Evolutionary conservation across 2,329 filamentous ascomycete genomes (phyloP).

Genomic region (Acephala macrosclerotiorum): DNA sequence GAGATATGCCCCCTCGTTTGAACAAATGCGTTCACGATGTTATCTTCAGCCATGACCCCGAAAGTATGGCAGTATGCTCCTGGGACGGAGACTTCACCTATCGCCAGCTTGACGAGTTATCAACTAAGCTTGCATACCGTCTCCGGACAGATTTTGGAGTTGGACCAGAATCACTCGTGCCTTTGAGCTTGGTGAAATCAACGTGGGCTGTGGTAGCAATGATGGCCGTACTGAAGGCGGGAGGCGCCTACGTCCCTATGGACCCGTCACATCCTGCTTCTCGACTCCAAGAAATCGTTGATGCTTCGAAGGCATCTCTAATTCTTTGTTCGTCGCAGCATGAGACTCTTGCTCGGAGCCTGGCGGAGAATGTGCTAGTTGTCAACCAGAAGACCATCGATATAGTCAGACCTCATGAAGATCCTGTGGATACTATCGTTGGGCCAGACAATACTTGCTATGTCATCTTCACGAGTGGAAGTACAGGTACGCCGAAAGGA

Average conservation of each 20-base stretch:
- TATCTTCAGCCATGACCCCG: neutral
- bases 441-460: constrained; percentile 9
- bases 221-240: constrained; percentile 41
- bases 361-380: neutral
- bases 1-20: neutral
- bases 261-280: constrained; percentile 27
- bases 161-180: constrained; percentile 28
- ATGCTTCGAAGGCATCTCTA: neutral
- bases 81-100: constrained; percentile 39
- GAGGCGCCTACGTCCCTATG: constrained; percentile 41
- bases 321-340: neutral
- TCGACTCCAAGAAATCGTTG: constrained; percentile 15
- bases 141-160: constrained; percentile 26
- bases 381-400: neutral
- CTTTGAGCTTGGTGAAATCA: constrained; percentile 38
- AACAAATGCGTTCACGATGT: constrained; percentile 18
- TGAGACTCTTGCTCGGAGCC: neutral
- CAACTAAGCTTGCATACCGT: constrained; percentile 25
- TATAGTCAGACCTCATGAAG: neutral
- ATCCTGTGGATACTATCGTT: neutral
- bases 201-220: constrained; percentile 38
- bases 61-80: constrained; percentile 19
- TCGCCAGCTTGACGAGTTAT: constrained; percentile 33
- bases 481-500: constrained; percentile 32
- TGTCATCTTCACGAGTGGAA: constrained; percentile 32